Evolutionary conservation across 1,284 basidiomycete species (phyloP).

Genomic region (Boletus sp.): DNA sequence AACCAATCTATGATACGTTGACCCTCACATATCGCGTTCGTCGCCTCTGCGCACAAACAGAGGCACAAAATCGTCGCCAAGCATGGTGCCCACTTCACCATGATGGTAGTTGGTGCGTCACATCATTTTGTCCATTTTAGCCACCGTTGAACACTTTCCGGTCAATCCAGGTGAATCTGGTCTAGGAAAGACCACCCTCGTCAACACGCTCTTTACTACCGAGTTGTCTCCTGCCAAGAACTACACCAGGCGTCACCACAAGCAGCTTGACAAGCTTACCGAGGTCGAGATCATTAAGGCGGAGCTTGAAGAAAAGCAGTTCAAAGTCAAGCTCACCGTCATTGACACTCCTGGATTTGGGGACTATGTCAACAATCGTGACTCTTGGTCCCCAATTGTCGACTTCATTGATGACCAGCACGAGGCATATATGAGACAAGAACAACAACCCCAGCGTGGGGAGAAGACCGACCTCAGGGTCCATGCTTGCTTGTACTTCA

Average conservation of each 20-base stretch:
- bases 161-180: slow-evolving; percentile 79
- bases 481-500: slow-evolving; percentile 97
- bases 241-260: slow-evolving; percentile 87
- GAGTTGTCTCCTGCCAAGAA: slow-evolving; percentile 92
- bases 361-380: slow-evolving; percentile 99
- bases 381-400: slow-evolving; percentile 96
- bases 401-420: slow-evolving; percentile 99
- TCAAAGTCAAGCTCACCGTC: slow-evolving; percentile 98
- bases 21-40: slow-evolving; percentile 2
- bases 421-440: slow-evolving; percentile 98
- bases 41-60: slow-evolving; percentile 36
- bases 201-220: slow-evolving; percentile 99
- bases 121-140: background rate
- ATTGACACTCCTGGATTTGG: slow-evolving; percentile 99
- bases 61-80: slow-evolving; percentile 97
- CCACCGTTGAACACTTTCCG: background rate
- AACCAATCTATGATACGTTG: background rate
- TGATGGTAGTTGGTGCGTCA: slow-evolving; percentile 95
- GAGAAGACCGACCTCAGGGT: slow-evolving; percentile 96
- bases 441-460: slow-evolving; percentile 92
- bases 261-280: slow-evolving; percentile 98
- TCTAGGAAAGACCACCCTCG: slow-evolving; percentile 91
- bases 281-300: slow-evolving; percentile 97
- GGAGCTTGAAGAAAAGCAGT: slow-evolving; percentile 97
- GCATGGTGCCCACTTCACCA: slow-evolving; percentile 94